Evolutionary conservation across 306 rosid species (phyloP), one percentile per base, ranked within the genome.

Genomic region (Citrullus mucosospermus): DNA sequence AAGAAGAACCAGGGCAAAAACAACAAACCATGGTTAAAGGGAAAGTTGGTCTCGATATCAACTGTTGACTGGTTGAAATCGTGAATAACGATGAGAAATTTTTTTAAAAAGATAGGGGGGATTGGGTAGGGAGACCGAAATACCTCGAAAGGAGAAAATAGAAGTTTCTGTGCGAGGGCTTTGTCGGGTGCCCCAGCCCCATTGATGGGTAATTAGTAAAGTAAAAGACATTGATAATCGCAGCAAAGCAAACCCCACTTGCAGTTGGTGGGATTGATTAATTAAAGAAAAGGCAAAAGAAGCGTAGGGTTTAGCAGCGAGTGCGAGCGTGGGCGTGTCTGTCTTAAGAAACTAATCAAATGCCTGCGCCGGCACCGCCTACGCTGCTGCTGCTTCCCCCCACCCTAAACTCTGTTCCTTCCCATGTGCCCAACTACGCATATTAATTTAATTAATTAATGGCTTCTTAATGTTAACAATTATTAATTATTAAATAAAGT

Each of bases 281-380:
- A 48, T 48, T 48, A 48, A 48, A 48, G 17, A 17, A 53, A 20
- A 17, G 2, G 30, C 28, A 66, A 44, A 61, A 14, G 34, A 20
- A 28, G 6, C 5, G 54, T 68, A 43, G 54, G 74, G 74, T 43
- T 20, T 69, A 39, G 54, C 34, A 71, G 57, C 57, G 9, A 53
- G 0, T 16, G 76, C 58, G 28, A 67, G 74, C 74, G 34, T 68
- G 74, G 54, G 32, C 51, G 50, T 67, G 74, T 41, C 32, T 41
- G 28, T 68, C 1, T 41, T 41, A 39, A 68, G 54, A 68, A 41
- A 75, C 32, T 55, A 75, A 75, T 75, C 78, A 75, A 75, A n/a
- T 75, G 78, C 28, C 61, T 51, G 78, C 78, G 78, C 78, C 78
- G 78, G 78, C 78, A 74, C 16, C 78, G 78, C 78, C 78, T 74